Evolutionary conservation across 106 monocot species (phyloP), one percentile per base, ranked within the genome.

Genomic region (Dactylorhiza incarnata): DNA sequence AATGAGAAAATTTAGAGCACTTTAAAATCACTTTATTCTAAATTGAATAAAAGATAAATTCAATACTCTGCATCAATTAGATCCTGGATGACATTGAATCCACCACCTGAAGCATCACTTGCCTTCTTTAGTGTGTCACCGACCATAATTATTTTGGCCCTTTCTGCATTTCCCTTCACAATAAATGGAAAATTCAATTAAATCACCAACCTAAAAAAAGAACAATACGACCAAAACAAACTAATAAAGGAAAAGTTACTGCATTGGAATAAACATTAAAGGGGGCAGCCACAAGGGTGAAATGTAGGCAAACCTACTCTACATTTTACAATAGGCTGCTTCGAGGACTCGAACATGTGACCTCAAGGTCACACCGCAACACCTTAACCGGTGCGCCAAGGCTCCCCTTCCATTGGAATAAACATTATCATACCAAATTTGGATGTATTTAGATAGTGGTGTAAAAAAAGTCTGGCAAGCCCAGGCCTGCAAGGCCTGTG

Each of bases 111-210:
- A 0, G 56, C 48, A 75, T 72, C 74, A 71, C 88, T 84, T 49
- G 87, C 90, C 80, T 85, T 92, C 71, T 92, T 92, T 47, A 95
- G 56, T 15, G 87, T 78, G 79, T 95, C 95, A 7, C 95, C 95
- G 7, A 93, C 95, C 95, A 95, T 95, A 51, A 92, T 85, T 23
- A 92, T 88, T 80, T 92, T 87, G 16, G 95, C 83, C 70, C 82
- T 90, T 55, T 95, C 95, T 3, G 95, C 95, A 87, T 95, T 92
- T 14, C 95, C 95, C 95, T 95, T 74, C 68, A 75, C 9, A 81
- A 48, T 46, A 76, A 70, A 68, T 19, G 37, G 23, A 9, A 65
- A 73, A 49, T 37, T 56, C 46, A 25, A 20, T 7, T 61, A 71
- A 72, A 61, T 66, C 25, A 75, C 45, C 4, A 72, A 59, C 5